These are phyloP conservation scores for Tetracentron sinense DNA, from an alignment of 164 flowering plant species.

Conservation along the genomic window DNA sequence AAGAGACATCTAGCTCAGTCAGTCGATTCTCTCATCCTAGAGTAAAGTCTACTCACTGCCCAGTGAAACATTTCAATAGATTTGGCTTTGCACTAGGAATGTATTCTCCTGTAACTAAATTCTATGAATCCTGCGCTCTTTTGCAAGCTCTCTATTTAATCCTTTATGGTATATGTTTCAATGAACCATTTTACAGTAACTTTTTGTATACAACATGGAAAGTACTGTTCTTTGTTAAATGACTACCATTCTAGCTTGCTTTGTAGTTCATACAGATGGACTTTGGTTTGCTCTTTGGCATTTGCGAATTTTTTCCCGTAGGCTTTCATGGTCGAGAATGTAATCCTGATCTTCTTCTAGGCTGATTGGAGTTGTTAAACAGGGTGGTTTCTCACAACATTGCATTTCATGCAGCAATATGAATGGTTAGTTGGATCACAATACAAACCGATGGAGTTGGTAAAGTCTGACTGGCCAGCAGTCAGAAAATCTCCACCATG, in stretches of 20 bases:
- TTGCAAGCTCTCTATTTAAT: background rate
- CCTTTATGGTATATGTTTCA: background rate
- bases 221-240: background rate
- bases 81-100: background rate
- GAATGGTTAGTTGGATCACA: conserved; percentile 91
- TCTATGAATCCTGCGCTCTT: background rate
- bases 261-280: background rate
- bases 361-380: background rate
- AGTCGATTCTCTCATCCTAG: background rate
- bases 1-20: too few relatives aligned
- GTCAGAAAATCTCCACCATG: conserved; percentile 93
- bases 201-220: background rate
- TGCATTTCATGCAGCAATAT: conserved; percentile 60
- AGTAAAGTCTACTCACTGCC: too few relatives aligned
- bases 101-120: background rate
- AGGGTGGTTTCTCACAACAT: conserved; percentile 13
- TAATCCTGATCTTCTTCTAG: background rate
- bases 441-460: conserved; percentile 84
- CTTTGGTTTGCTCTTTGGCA: background rate
- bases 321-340: background rate
- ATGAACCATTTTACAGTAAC: background rate
- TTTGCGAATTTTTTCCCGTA: background rate
- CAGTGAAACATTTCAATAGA: background rate
- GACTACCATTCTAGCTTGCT: background rate
- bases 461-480: conserved; percentile 80